Base-by-base conservation (phyloP, 192 early-diverging fungal genomes). In the Geranomyces michiganensis region DNA sequence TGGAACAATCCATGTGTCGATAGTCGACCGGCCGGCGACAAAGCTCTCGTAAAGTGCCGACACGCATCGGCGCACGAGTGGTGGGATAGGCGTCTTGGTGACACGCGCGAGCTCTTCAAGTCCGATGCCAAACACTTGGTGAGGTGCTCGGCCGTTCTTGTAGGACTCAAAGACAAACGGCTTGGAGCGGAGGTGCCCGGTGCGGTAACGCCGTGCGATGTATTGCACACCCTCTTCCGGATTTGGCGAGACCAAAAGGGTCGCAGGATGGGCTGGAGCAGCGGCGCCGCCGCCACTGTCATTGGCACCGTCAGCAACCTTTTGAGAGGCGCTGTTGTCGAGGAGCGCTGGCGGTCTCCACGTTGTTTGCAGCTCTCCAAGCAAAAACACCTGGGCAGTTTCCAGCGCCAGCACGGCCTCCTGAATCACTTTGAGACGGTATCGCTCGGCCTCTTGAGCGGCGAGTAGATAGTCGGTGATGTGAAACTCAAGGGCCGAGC, bases 1-100 rank as follows among this genome's bases (percentile, higher is more conserved):
- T 17, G 73, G 69, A 15, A 33, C 41, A 21, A 81, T 56, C 79
- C 79, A 81, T 24, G 72, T 74, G 48, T 77, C 79, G 32, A 81
- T 41, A 1, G 63, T 24, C 10, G 62, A 58, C 21, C 67, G 63
- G 33, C 69, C 64, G 21, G 17, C 59, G 17, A 62, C 26, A 24
- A 81, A 47, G 31, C 56, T 58, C 44, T 77, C 76, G 60, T 65
- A 33, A 56, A 81, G 62, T 1, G 58, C 31, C 13, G 59, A 44
- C 27, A 77, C 70, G 61, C 75, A 81, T 24, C 59, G 65, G 41
- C 63, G 49, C 0, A 81, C 43, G 30, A 81, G 13, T 19, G 71
- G 56, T 13, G 79, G 79, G 26, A 81, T 65, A 44, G 59, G 26
- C 14, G 68, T 53, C 19, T 59, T 31, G 0, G 75, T 81, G 53